These are phyloP conservation scores for Fragaria ananassa DNA, from an alignment of 306 rosid genomes.

Conservation along the genomic window DNA sequence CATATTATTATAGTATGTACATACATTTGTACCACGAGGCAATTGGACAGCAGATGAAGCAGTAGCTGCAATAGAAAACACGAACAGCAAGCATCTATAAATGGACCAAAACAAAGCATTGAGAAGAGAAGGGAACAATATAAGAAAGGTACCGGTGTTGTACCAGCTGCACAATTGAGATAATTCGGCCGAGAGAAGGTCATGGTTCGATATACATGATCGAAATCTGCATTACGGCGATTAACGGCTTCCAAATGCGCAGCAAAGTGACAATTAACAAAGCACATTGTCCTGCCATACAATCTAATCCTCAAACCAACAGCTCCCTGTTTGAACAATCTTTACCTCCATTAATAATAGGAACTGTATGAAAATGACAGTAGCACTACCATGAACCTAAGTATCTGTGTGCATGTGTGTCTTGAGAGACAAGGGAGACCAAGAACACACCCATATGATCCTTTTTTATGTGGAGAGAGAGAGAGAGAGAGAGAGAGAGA, in stretches of 20 bases:
- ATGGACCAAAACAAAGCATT: constrained; percentile 51
- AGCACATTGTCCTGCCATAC: constrained; percentile 74
- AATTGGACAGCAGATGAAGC: constrained; percentile 63
- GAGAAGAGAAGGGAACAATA: constrained; percentile 47
- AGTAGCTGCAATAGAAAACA: constrained; percentile 81
- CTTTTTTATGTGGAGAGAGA: neutral
- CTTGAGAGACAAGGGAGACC: constrained; percentile 7
- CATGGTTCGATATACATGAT: constrained; percentile 87
- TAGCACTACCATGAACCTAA: constrained; percentile 12
- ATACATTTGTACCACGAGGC: constrained; percentile 66
- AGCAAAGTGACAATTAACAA: constrained; percentile 97
- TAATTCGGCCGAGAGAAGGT: constrained; percentile 60
- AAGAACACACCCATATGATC: neutral
- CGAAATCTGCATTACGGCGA: constrained; percentile 96
- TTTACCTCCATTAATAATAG: constrained; percentile 35
- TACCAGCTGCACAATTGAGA: constrained; percentile 66
- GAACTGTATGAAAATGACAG: constrained; percentile 8
- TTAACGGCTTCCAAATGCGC: constrained; percentile 91
- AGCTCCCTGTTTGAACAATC: constrained; percentile 82
- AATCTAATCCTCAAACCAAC: constrained; percentile 95
- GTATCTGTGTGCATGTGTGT: constrained; percentile 12
- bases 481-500: neutral
- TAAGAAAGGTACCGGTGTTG: constrained; percentile 43
- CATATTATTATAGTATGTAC: constrained; percentile 30
- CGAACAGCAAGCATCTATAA: constrained; percentile 74